These are phyloP conservation scores for Boechera divaricarpa DNA, from an alignment of 345 rosid species.

Conservation along the genomic window DNA sequence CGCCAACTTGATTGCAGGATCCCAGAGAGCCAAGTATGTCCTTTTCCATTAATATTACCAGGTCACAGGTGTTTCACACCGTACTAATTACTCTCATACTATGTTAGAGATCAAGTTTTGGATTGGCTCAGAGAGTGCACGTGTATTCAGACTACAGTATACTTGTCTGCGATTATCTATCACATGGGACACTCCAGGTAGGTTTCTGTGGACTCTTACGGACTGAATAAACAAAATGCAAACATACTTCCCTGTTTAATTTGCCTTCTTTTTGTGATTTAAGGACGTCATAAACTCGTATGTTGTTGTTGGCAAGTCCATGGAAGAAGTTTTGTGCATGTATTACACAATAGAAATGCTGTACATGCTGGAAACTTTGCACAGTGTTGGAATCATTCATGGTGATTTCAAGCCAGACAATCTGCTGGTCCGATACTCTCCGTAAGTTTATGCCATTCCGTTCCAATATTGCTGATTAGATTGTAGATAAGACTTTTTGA, in stretches of 20 bases:
- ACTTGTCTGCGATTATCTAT: constrained; percentile 77
- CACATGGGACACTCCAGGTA: constrained; percentile 94
- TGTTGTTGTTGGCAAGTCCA: constrained; percentile 67
- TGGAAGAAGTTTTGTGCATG: constrained; percentile 90
- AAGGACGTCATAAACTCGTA: constrained; percentile 96
- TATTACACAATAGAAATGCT: constrained; percentile 95
- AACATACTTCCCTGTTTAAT: background rate
- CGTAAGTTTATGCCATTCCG: constrained; percentile 49
- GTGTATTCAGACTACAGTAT: constrained; percentile 77
- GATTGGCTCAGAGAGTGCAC: constrained; percentile 76
- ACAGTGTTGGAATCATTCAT: constrained; percentile 83
- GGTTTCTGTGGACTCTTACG: constrained; percentile 29
- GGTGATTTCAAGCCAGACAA: constrained; percentile 99
- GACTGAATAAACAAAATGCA: constrained; percentile 4
- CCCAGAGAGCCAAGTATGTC: constrained; percentile 62
- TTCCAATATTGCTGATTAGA: background rate
- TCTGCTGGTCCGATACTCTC: constrained; percentile 75
- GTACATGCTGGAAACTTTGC: constrained; percentile 85
- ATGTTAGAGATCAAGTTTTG: constrained; percentile 83
- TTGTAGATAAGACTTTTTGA: background rate
- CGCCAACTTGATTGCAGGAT: constrained; percentile 89
- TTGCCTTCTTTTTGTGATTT: constrained; percentile 22
- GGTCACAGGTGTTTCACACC: constrained; percentile 31
- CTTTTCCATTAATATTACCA: constrained; percentile 19
- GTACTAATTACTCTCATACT: constrained; percentile 38